Evolutionary conservation across 2,329 filamentous ascomycete species (phyloP).

Genomic region (Calonectria pauciramosa): DNA sequence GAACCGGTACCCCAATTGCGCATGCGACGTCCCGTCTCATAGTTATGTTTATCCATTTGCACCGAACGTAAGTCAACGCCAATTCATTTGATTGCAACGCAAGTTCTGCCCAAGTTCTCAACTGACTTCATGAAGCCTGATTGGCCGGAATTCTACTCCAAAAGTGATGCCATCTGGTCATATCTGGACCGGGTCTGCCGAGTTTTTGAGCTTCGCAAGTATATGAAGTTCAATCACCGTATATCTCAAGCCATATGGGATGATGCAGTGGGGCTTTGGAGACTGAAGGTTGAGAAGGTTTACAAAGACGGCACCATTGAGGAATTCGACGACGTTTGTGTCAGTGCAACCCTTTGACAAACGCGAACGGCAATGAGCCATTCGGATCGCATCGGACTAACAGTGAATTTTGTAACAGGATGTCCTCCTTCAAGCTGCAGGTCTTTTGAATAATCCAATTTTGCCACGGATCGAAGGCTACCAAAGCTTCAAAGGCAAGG

Average conservation of each 20-base stretch:
- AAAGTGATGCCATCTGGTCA: background rate
- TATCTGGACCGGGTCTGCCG: background rate
- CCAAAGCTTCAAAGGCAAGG: background rate
- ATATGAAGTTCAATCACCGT: background rate
- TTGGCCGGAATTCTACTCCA: constrained; percentile 7
- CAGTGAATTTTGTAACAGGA: background rate
- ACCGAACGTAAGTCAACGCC: background rate
- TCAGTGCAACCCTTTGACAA: background rate
- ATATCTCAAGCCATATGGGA: background rate
- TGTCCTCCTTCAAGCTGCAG: background rate
- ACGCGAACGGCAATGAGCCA: background rate
- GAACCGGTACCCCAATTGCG: background rate
- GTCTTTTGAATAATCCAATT: background rate
- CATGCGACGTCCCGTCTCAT: background rate
- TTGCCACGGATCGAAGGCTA: background rate
- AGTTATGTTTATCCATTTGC: background rate
- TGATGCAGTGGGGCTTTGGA: background rate
- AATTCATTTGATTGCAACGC: background rate
- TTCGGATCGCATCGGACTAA: background rate
- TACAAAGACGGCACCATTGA: background rate
- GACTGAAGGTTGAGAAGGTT: background rate
- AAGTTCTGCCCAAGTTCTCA: no score
- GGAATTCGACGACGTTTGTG: background rate
- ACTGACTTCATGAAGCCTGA: background rate
- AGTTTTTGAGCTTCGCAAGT: background rate